Evolutionary conservation across 179 eudicot genomes (phyloP), one percentile per base, ranked within the genome.

Genomic region (Beta corolliflora): DNA sequence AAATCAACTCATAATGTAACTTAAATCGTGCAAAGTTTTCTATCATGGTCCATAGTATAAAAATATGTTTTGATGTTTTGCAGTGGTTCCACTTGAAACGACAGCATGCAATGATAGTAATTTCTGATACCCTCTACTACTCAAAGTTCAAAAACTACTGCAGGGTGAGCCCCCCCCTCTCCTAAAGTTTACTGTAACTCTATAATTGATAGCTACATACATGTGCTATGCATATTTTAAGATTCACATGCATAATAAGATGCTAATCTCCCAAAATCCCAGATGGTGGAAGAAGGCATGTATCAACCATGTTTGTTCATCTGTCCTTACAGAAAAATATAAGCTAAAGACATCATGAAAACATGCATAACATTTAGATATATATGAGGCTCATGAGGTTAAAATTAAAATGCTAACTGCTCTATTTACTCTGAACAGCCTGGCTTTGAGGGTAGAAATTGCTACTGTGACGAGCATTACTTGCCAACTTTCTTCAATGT

Each of bases 31-130:
- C 52, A 77, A 48, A 44, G 11, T 65, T 58, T 55, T 16, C 4
- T 75, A 52, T 55, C 10, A 53, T 67, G 31, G 21, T 54, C 71
- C 11, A 31, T 64, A 72, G 46, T 73, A 31, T 72, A 5, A 36
- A 58, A 44, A 68, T 81, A 81, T 63, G 41, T 53, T 15, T 80
- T 50, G 18, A 16, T 44, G 21, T 3, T 50, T 5, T 87, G 90
- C 95, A 95, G 98, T 95, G 98, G 98, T 93, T 97, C 90, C 95
- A 98, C 71, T 80, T 97, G 97, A 97, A 97, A 86, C 93, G 99
- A 77, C 97, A 94, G 65, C 99, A 97, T 80, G 99, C 99, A 23
- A 15, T 94, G 48, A 79, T 91, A 66, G 82, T 86, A 71, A 88
- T 91, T 86, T 94, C 99, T 70, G 99, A 97, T 82, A 92, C 82